phyloP scores from a whole-genome alignment of 805 yeast species.

The Lachancea sp. region DNA sequence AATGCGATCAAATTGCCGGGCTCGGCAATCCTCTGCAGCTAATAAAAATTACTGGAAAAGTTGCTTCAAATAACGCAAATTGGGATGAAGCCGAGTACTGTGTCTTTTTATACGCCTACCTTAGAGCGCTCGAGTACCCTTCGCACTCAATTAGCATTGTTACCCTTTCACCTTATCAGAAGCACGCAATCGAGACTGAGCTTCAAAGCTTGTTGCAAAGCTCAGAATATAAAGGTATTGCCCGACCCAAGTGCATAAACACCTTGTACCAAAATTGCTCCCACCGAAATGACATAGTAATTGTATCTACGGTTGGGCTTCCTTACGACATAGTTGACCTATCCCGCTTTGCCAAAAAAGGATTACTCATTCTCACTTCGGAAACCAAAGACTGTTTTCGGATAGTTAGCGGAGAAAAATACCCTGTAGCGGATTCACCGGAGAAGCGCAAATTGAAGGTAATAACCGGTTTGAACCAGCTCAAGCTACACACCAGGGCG shows the following conservation, averaged over 20 bases:
- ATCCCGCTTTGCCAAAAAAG: constrained; percentile 6
- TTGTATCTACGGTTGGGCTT: constrained; percentile 5
- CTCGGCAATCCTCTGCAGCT: constrained; percentile 1
- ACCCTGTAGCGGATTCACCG: not conserved
- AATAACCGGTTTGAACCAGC: not conserved
- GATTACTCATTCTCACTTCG: constrained; percentile 1
- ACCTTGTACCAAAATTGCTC: constrained; percentile 3
- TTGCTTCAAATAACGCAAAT: constrained; percentile 12
- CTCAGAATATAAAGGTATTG: not conserved
- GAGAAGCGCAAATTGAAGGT: not conserved
- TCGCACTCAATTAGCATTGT: constrained; percentile 35
- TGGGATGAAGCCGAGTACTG: constrained; percentile 45
- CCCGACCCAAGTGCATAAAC: constrained; percentile 1
- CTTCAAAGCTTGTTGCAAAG: constrained; percentile 1
- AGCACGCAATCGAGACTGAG: constrained; percentile 6
- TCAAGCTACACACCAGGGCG: not conserved
- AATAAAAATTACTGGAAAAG: constrained; percentile 1
- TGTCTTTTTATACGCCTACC: constrained; percentile 40
- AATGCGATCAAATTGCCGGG: not conserved
- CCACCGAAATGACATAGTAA: constrained; percentile 8
- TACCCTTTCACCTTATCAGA: constrained; percentile 24
- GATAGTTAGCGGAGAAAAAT: not conserved
- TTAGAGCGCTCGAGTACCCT: constrained; percentile 42
- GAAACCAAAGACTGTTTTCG: not conserved
- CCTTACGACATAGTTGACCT: not conserved